Base-by-base conservation (phyloP, 257 asterid genomes). In the Primulina huaijiensis region DNA sequence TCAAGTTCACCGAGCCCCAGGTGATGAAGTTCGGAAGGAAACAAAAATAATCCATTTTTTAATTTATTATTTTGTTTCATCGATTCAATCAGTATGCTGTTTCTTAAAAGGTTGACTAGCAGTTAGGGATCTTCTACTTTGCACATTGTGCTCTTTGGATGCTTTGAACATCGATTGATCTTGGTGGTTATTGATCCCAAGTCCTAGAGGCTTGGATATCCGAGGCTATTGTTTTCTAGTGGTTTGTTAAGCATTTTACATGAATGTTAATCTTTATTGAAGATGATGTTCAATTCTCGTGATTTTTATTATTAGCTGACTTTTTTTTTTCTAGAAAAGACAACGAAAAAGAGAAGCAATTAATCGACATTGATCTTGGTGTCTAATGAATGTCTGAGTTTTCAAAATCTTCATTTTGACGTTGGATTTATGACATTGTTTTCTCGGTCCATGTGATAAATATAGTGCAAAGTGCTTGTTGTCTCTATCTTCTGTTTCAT, bases 1-100 rank as follows among this genome's bases (percentile, higher is more conserved):
- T 75, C 85, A 88, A 82, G 75, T 90, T 90, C 84, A 79, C 93
- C 0, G 89, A 84, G 72, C 76, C 97, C 14, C 95, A 90, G 98
- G 98, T 92, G 52, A 68, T 17, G 31, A 27, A 53, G 70, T 72
- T 75, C 5, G 16, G 21, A 56, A 43, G 10, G 34, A 60, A 43
- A 6, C 20, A 38, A 33, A 30, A 43, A 2, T 30, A 11, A 33
- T 56, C 59, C 38, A 0, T 38, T 11, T 60, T 17, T 11, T 23
- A 34, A 43, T 61, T 72, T 31, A 62, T 71, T 60, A 25, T 14
- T 23, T 37, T 23, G 37, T 65, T 79, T 79, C 70, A 72, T 20
- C 46, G 73, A 70, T 73, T 65, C 21, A 25, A 55, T 55, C 63
- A 33, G 19, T 37, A 19, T 14, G 37, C 38, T 10, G 56, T 65